phyloP scores from a whole-genome alignment of 306 rosid species.

The Rosa rugosa region DNA sequence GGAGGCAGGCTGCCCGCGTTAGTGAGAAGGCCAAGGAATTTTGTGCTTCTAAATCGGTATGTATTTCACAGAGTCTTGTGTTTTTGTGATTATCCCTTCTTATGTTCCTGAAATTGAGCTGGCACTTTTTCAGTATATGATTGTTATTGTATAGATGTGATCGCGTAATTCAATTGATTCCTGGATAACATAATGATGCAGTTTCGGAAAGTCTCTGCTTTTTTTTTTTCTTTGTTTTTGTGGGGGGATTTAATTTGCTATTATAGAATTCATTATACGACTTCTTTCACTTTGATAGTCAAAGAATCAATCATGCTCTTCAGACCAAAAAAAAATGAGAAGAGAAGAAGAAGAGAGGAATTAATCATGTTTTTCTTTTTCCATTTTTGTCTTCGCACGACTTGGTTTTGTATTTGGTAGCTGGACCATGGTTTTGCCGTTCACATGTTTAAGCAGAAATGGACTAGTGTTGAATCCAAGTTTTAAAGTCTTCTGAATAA shows the following conservation, averaged over 20 bases:
- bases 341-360: not conserved
- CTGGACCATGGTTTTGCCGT: not conserved
- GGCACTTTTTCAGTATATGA: not conserved
- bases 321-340: not conserved
- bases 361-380: not conserved
- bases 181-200: not conserved
- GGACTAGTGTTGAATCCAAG: not conserved
- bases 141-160: not conserved
- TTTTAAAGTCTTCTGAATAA: not conserved
- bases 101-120: not conserved
- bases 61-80: not conserved
- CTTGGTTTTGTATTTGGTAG: not conserved
- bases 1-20: constrained; percentile 34
- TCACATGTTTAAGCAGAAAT: not conserved
- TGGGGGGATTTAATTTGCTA: not conserved
- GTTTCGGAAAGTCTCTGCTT: not conserved
- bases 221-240: not conserved
- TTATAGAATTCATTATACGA: not conserved
- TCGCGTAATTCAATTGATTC: not conserved
- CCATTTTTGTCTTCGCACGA: not conserved
- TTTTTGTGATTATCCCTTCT: not conserved
- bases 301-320: not conserved
- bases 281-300: not conserved
- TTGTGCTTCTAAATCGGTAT: constrained; percentile 49
- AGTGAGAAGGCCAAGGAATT: constrained; percentile 37